Evolutionary conservation across 179 eudicot species (phyloP), one percentile per base, ranked within the genome.

Genomic region (Spergularia azorica): DNA sequence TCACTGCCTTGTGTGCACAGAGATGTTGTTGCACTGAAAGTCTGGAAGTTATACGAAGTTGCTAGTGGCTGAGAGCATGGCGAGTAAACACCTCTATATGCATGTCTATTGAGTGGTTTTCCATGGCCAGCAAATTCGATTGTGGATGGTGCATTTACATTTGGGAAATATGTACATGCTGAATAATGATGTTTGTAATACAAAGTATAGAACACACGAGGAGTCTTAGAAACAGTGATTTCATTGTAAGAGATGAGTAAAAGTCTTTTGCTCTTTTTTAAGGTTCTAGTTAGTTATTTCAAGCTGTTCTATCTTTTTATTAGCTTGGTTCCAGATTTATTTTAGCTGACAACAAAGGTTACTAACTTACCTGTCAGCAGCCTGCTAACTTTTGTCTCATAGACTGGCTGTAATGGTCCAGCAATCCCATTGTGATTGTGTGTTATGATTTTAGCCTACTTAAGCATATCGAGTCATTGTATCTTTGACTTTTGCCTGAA

Each of bases 191-290:
- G 32, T 26, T 26, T 26, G 32, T 6, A 13, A 39, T 66, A 66
- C 50, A 66, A 15, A 39, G n/a, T 66, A 26, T 26, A 26, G 32
- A 26, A 26, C 32, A 26, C 32, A 26, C 2, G 1, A 16, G 41
- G 38, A 15, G 70, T 39, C 41, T 39, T 8, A 32, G 12, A 43
- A 15, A 66, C 5, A 39, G 52, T n/a, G 13, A 46, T 66, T 7
- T 66, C 54, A 41, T 66, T 66, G 21, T 43, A 66, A 13, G 26
- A 66, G 26, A 66, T 41, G 2, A 43, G 13, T 66, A 21, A 63
- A 66, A 66, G 21, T 43, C 50, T 41, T n/a, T 66, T 39, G 17
- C 52, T 66, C 70, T 66, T 66, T 66, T 51, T 15, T 41, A 41
- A 26, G 5, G 48, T 43, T 43, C 48, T 43, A 4, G 48, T 43